These are phyloP conservation scores for Beauveria sp. DNA, from an alignment of 2,329 filamentous ascomycete species.

Conservation along the genomic window DNA sequence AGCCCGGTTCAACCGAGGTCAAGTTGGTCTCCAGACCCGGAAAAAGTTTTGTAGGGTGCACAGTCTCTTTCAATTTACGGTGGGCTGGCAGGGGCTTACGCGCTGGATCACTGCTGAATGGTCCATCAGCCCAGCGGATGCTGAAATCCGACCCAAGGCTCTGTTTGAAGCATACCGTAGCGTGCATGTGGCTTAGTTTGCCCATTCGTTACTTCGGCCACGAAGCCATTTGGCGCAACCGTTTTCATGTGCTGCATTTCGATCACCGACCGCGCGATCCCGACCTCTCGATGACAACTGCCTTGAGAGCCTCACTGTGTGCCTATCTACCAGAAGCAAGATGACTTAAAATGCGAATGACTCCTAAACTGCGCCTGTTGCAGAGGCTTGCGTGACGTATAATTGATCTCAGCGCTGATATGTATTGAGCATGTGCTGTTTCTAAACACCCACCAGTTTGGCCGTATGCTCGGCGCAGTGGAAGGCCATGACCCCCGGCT, in stretches of 20 bases:
- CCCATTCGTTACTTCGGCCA: constrained; percentile 2
- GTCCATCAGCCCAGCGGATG: not conserved
- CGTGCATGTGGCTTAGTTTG: constrained; percentile 7
- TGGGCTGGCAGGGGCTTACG: constrained; percentile 5
- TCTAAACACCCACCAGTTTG: not conserved
- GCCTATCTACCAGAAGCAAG: too few species aligned
- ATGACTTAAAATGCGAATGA: too few species aligned
- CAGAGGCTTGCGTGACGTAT: not conserved
- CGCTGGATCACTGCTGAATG: not conserved
- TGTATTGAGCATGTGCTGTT: not conserved
- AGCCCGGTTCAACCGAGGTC: constrained; percentile 14
- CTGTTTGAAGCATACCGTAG: not conserved
- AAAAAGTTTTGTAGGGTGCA: constrained; percentile 7
- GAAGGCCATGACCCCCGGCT: constrained; percentile 1
- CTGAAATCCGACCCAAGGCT: not conserved
- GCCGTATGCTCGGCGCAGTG: constrained; percentile 2
- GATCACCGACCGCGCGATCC: constrained; percentile 6
- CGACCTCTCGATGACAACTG: not conserved
- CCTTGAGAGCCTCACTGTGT: not conserved
- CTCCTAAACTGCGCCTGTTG: not conserved
- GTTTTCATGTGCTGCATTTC: constrained; percentile 9
- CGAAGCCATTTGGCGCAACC: not conserved
- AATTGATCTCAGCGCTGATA: not conserved
- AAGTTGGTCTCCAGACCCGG: constrained; percentile 6
- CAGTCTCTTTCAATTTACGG: constrained; percentile 5